Evolutionary conservation across 208 protist species (phyloP).

Genomic region (Leishmania mexicana): DNA sequence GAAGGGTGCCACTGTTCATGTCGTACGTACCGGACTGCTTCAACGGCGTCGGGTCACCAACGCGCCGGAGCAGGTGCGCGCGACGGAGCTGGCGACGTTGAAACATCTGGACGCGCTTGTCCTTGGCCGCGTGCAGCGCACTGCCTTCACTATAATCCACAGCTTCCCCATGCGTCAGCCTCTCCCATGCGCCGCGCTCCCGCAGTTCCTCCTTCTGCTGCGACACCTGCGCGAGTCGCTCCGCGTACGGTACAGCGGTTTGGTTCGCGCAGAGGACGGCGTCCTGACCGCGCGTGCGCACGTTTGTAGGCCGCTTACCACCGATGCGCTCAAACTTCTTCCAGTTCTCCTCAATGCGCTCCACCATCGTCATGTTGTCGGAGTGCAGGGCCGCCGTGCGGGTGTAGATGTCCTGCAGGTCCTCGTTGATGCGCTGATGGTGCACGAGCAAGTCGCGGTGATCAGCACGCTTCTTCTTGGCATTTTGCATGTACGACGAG

Average conservation of each 20-base stretch:
- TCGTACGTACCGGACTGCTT: conserved; percentile 85
- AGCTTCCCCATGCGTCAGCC: conserved; percentile 75
- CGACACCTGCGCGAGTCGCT: conserved; percentile 62
- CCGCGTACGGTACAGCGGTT: conserved; percentile 58
- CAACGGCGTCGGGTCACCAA: conserved; percentile 83
- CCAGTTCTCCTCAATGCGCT: conserved; percentile 88
- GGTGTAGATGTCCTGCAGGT: conserved; percentile 81
- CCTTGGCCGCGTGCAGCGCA: conserved; percentile 75
- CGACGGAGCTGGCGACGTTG: conserved; percentile 76
- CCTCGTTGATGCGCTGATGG: conserved; percentile 86
- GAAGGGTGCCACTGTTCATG: conserved; percentile 60
- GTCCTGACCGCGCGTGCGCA: conserved; percentile 20
- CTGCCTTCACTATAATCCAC: conserved; percentile 77
- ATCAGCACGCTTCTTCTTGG: conserved; percentile 41
- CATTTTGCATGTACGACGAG: conserved; percentile 50
- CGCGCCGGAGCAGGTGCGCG: conserved; percentile 71
- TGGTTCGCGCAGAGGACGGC: conserved; percentile 58
- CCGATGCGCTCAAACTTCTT: conserved; percentile 83
- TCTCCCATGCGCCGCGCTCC: conserved; percentile 55
- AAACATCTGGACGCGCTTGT: conserved; percentile 68
- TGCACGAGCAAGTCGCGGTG: conserved; percentile 86
- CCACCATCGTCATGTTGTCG: conserved; percentile 82
- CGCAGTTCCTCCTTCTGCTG: conserved; percentile 70
- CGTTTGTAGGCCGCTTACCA: conserved; percentile 56
- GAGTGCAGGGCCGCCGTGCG: conserved; percentile 76